Evolutionary conservation across 495 filamentous ascomycete species (phyloP).

Genomic region (Tricharina praecox): DNA sequence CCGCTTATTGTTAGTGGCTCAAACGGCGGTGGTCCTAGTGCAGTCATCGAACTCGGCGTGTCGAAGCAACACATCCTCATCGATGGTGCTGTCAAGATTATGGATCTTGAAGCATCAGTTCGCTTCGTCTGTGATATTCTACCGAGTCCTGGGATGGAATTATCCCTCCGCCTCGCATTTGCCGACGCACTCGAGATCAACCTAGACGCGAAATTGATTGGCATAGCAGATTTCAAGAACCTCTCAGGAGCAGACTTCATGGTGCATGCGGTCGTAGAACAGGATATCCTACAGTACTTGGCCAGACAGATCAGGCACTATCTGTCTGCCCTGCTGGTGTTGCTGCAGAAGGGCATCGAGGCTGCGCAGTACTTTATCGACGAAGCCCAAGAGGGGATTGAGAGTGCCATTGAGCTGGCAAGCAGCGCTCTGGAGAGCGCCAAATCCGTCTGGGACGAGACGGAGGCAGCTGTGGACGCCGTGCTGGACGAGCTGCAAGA

Average conservation of each 20-base stretch:
- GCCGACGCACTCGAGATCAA: slow-evolving; percentile 11
- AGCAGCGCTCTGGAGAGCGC: neutral
- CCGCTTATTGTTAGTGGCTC: slow-evolving; percentile 10
- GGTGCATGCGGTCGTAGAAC: slow-evolving; percentile 12
- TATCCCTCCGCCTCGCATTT: slow-evolving; percentile 12
- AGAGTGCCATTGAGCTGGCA: neutral
- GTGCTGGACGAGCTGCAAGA: slow-evolving; percentile 1
- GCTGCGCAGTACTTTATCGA: slow-evolving; percentile 10
- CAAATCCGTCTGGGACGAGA: slow-evolving; percentile 6
- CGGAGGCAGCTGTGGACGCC: slow-evolving; percentile 5
- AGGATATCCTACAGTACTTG: slow-evolving; percentile 12
- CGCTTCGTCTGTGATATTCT: slow-evolving; percentile 11
- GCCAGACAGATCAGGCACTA: slow-evolving; percentile 4
- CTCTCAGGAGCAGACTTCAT: slow-evolving; percentile 12
- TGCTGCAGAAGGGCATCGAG: slow-evolving; percentile 8
- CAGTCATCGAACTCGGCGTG: slow-evolving; percentile 13
- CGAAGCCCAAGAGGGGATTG: slow-evolving; percentile 8
- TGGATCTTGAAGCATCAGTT: slow-evolving; percentile 12
- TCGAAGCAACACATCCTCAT: slow-evolving; percentile 16
- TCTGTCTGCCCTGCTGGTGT: slow-evolving; percentile 7
- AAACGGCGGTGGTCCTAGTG: neutral
- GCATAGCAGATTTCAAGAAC: slow-evolving; percentile 7
- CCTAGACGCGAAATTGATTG: slow-evolving; percentile 8
- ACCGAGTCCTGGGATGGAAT: slow-evolving; percentile 11
- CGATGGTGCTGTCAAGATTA: slow-evolving; percentile 9